Evolutionary conservation across 2,329 filamentous ascomycete genomes (phyloP).

Genomic region (Daldinia eschscholtzii): DNA sequence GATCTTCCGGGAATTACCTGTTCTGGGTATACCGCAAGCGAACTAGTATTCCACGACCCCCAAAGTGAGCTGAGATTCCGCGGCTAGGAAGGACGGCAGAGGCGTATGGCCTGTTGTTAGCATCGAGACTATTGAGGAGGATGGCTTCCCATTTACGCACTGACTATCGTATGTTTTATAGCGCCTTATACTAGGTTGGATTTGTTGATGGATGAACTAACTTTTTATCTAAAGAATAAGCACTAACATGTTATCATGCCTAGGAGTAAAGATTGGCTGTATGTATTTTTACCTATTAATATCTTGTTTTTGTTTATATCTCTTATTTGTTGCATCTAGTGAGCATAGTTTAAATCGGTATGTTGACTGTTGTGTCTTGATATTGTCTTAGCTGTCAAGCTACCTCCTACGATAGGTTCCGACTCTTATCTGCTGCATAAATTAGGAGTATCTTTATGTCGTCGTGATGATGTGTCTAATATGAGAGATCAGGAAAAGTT

Average conservation of each 20-base stretch:
- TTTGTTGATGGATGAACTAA: not conserved
- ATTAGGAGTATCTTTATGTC: no score
- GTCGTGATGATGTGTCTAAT: no score
- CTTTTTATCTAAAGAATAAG: not conserved
- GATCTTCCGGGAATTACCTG: constrained; percentile 14
- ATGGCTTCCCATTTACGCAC: not conserved
- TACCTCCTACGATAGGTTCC: no score
- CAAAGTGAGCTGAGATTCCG: constrained; percentile 20
- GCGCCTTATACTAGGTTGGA: not conserved
- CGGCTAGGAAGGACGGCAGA: constrained; percentile 13
- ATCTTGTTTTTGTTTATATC: not conserved
- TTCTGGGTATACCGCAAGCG: constrained; percentile 31
- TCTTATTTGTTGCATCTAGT: no score
- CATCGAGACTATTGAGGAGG: constrained; percentile 1
- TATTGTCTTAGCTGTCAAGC: no score
- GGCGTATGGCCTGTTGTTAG: constrained; percentile 3
- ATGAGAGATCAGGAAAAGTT: no score
- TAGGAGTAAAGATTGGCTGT: not conserved
- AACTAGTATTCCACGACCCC: constrained; percentile 18
- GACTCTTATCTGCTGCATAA: no score
- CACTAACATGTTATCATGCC: not conserved
- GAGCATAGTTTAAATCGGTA: no score
- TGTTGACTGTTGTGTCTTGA: no score
- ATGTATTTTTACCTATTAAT: not conserved
- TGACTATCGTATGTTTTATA: not conserved